Percentiles rank a stretch among this genome's conserved stretches.
These are phyloP conservation scores for Grifola frondosa DNA, from an alignment of 1,284 basidiomycete species.

Conservation along the genomic window DNA sequence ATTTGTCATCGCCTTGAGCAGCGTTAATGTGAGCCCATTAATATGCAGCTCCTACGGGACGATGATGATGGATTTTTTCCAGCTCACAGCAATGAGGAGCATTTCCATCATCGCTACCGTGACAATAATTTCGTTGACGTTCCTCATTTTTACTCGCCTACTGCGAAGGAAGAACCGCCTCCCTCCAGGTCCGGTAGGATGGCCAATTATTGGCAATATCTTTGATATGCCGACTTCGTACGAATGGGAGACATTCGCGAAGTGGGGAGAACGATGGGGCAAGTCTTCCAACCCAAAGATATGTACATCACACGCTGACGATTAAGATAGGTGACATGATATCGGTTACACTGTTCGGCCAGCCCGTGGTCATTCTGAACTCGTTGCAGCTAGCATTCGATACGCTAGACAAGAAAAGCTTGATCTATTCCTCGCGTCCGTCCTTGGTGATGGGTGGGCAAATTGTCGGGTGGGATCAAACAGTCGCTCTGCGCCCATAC, in stretches of 20 bases:
- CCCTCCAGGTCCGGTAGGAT: slow-evolving; percentile 32
- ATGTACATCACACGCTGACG: too few relatives aligned
- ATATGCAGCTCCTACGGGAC: too few relatives aligned
- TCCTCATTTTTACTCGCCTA: too few relatives aligned
- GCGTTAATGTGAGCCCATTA: too few relatives aligned
- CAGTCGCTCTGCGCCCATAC: slow-evolving; percentile 30
- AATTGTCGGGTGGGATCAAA: slow-evolving; percentile 30
- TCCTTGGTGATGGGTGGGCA: too few relatives aligned
- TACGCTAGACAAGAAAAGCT: slow-evolving; percentile 31
- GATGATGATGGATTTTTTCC: too few relatives aligned
- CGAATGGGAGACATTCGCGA: slow-evolving; percentile 28
- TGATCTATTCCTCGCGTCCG: slow-evolving; percentile 36
- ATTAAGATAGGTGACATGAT: neutral
- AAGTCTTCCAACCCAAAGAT: too few relatives aligned
- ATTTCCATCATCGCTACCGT: too few relatives aligned
- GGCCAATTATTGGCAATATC: slow-evolving; percentile 32
- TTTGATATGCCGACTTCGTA: slow-evolving; percentile 27
- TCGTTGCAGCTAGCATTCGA: slow-evolving; percentile 23
- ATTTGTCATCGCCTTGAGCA: too few relatives aligned
- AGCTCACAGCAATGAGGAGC: too few relatives aligned
- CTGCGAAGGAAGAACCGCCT: too few relatives aligned
- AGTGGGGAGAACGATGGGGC: slow-evolving; percentile 30
- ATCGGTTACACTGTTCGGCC: neutral
- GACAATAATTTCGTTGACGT: too few relatives aligned
- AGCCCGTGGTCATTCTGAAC: slow-evolving; percentile 17